A percentile compares a stretch with the other conserved stretches of the same genome.
These are phyloP conservation scores for Neocucurbitaria cava DNA, from an alignment of 2,329 filamentous ascomycete species.

Conservation along the genomic window DNA sequence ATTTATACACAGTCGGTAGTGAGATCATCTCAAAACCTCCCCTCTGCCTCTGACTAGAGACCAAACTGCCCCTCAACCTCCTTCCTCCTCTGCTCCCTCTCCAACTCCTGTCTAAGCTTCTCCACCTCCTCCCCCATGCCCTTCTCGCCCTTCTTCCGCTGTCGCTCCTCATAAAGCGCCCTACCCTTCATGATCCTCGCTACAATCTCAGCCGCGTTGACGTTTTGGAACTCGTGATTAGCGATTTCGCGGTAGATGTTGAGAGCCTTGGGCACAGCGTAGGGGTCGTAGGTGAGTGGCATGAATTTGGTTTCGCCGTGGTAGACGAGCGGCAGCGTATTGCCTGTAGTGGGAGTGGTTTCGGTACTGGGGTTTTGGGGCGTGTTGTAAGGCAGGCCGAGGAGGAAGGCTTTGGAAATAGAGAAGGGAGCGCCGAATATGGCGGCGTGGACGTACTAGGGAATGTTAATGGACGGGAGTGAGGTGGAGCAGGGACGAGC, in stretches of 20 bases:
- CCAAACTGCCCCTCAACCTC: conserved; percentile 53
- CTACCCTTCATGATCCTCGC: conserved; percentile 86
- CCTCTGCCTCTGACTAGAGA: too few species aligned
- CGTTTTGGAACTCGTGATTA: conserved; percentile 79
- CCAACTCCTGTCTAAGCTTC: conserved; percentile 46
- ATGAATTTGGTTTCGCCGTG: conserved; percentile 97
- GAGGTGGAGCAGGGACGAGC: background rate
- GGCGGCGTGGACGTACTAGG: conserved; percentile 82
- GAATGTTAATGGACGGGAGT: conserved; percentile 1
- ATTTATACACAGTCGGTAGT: background rate
- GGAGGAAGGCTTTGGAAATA: conserved; percentile 80
- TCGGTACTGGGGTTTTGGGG: conserved; percentile 59
- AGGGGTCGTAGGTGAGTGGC: conserved; percentile 66
- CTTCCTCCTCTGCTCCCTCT: conserved; percentile 42
- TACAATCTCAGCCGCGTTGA: conserved; percentile 93
- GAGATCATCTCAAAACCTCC: too few species aligned
- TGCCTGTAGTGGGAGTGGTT: conserved; percentile 66
- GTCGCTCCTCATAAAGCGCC: conserved; percentile 87
- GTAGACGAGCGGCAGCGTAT: conserved; percentile 66
- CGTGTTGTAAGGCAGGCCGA: conserved; percentile 66
- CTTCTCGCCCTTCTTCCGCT: conserved; percentile 89
- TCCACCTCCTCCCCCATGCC: conserved; percentile 71
- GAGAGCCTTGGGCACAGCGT: conserved; percentile 79
- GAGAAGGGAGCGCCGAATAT: conserved; percentile 91
- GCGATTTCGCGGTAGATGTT: conserved; percentile 84